Percentiles rank a stretch among this genome's conserved stretches.
Evolutionary conservation across 2,329 filamentous ascomycete species (phyloP).

Genomic region (Neofusicoccum umdonicola): DNA sequence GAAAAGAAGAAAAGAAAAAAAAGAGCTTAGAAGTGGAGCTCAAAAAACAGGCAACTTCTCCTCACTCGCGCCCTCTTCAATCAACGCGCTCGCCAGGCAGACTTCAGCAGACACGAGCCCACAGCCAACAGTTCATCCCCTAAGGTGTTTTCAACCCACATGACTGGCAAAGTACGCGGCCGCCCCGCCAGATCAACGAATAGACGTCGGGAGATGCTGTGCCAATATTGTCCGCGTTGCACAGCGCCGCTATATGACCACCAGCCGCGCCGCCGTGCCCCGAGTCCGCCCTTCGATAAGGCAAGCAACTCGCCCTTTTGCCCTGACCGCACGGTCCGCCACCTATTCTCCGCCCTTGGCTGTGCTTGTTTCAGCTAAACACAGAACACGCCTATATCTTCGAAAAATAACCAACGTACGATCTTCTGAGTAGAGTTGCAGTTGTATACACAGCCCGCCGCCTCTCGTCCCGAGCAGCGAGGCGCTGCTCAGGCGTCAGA

Average conservation of each 20-base stretch:
- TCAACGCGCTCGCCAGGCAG: neutral
- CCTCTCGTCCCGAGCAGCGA: neutral
- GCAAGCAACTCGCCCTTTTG: neutral
- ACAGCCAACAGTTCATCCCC: neutral
- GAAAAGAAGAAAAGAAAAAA: neutral
- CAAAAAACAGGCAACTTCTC: neutral
- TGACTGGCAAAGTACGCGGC: neutral
- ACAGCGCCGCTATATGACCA: neutral
- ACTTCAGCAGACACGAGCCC: neutral
- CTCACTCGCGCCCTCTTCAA: neutral
- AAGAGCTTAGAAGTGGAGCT: neutral
- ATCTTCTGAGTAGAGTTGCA: neutral
- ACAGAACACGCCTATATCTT: neutral
- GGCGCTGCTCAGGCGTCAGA: neutral
- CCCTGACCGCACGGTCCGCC: no score
- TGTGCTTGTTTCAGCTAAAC: neutral
- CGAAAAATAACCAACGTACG: neutral
- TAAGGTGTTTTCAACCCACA: neutral
- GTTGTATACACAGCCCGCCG: neutral
- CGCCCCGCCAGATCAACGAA: neutral
- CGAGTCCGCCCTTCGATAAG: neutral
- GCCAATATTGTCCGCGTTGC: neutral
- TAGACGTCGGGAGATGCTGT: no score
- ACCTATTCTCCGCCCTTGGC: neutral
- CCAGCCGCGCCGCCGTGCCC: neutral